Conservation (phyloP, 2,329 filamentous ascomycete species). For the Pseudomassariella vexata region DNA sequence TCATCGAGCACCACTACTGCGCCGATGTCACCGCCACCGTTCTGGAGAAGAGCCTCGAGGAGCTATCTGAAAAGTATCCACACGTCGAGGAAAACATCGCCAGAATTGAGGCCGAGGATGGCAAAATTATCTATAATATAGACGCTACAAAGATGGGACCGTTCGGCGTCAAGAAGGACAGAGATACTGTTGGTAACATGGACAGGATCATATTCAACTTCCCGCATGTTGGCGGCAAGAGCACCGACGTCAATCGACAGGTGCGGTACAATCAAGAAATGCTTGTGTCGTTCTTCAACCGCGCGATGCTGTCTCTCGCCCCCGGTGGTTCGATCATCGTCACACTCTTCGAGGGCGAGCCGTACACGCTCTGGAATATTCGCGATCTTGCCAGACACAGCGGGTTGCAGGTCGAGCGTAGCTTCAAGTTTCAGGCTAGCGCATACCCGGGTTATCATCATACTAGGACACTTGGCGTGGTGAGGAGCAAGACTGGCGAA, state of each 20-base stretch:
- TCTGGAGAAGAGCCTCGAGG: slow-evolving; percentile 50
- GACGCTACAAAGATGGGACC: slow-evolving; percentile 61
- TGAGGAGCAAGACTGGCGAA: slow-evolving; percentile 41
- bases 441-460: slow-evolving; percentile 72
- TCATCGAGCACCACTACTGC: slow-evolving; percentile 62
- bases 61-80: slow-evolving; percentile 69
- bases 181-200: slow-evolving; percentile 37
- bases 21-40: slow-evolving; percentile 64
- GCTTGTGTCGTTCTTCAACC: slow-evolving; percentile 62
- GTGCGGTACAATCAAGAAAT: slow-evolving; percentile 85
- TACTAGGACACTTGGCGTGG: slow-evolving; percentile 65
- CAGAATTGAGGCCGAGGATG: slow-evolving; percentile 39
- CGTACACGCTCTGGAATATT: slow-evolving; percentile 95
- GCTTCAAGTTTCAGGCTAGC: slow-evolving; percentile 61
- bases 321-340: slow-evolving; percentile 64
- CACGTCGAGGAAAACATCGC: slow-evolving; percentile 56
- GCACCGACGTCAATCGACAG: slow-evolving; percentile 89
- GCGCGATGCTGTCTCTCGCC: slow-evolving; percentile 45
- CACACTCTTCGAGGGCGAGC: slow-evolving; percentile 87
- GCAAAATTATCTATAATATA: slow-evolving; percentile 52
- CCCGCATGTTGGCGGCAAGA: slow-evolving; percentile 88
- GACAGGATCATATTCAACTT: slow-evolving; percentile 93
- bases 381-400: slow-evolving; percentile 77
- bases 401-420: slow-evolving; percentile 63
- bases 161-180: slow-evolving; percentile 35